phyloP scores from a whole-genome alignment of 1,139 yeast genomes.

The Suhomyces bokatorum region DNA sequence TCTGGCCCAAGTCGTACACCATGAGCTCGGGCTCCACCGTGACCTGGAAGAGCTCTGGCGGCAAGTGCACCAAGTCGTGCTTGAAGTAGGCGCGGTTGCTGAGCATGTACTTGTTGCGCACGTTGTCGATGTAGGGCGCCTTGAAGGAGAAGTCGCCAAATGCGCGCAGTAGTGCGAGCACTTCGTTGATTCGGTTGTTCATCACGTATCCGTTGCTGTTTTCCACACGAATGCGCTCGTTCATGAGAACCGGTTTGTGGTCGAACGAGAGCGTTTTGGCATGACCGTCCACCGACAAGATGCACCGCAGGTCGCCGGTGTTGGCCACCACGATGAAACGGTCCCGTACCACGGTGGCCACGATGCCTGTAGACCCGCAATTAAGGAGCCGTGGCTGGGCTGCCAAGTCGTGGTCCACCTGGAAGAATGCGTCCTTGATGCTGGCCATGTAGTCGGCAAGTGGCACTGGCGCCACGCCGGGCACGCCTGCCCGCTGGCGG shows the following conservation, averaged over 20 bases:
- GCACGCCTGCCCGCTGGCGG: background rate
- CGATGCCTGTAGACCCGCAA: constrained; percentile 72
- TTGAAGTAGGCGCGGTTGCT: constrained; percentile 19
- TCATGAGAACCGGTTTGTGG: constrained; percentile 74
- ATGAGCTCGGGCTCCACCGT: constrained; percentile 73
- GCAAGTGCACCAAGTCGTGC: constrained; percentile 27
- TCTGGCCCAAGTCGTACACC: constrained; percentile 46
- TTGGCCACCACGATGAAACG: constrained; percentile 59
- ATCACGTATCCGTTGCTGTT: constrained; percentile 73
- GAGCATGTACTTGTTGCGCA: constrained; percentile 31
- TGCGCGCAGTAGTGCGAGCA: constrained; percentile 71
- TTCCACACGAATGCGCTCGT: constrained; percentile 73
- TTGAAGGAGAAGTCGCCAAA: constrained; percentile 76
- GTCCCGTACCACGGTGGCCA: constrained; percentile 52
- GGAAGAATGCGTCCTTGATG: constrained; percentile 56
- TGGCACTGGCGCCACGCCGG: background rate
- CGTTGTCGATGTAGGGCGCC: constrained; percentile 40
- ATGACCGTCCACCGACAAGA: constrained; percentile 51
- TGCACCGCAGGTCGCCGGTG: constrained; percentile 74
- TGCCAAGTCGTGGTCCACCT: constrained; percentile 56
- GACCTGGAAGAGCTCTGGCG: constrained; percentile 51
- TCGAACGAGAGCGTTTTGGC: constrained; percentile 69
- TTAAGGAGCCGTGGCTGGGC: constrained; percentile 41
- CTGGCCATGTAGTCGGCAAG: constrained; percentile 26
- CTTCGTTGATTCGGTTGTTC: constrained; percentile 69